Conservation (phyloP, 2,329 filamentous ascomycete genomes). For the Thermothelomyces thermophilus region DNA sequence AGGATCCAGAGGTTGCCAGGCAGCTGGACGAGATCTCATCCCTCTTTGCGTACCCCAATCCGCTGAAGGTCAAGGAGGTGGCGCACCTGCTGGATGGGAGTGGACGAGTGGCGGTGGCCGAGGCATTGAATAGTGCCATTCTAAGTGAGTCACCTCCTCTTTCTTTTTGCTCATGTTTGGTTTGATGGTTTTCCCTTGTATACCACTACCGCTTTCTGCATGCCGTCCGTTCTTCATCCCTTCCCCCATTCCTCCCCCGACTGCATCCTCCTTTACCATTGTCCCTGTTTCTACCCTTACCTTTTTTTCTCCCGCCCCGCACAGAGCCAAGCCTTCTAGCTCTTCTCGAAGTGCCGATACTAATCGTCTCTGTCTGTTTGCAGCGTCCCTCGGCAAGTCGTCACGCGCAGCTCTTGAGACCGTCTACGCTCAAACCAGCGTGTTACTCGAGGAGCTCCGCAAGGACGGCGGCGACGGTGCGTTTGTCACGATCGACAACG, state of each 20-base stretch:
- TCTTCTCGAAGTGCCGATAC: background rate
- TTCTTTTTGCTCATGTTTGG: background rate
- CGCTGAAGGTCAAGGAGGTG: conserved; percentile 65
- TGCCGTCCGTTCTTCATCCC: too few species aligned
- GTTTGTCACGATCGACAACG: conserved; percentile 60
- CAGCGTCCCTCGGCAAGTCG: background rate
- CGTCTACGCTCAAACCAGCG: conserved; percentile 78
- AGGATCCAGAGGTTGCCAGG: conserved; percentile 61
- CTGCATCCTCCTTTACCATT: too few species aligned
- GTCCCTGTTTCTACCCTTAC: too few species aligned
- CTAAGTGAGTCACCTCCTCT: conserved; percentile 54
- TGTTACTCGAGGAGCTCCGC: conserved; percentile 74
- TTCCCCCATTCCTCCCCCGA: too few species aligned
- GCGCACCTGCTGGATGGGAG: conserved; percentile 70
- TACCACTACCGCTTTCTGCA: background rate
- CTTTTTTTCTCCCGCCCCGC: too few species aligned
- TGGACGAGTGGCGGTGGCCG: conserved; percentile 72
- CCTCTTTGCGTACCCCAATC: conserved; percentile 79
- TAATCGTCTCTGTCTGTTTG: background rate
- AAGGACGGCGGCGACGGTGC: conserved; percentile 74
- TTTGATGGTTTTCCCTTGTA: too few species aligned
- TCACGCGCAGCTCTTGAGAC: conserved; percentile 53
- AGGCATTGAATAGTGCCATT: conserved; percentile 91
- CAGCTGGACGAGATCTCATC: conserved; percentile 81
- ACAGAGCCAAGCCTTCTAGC: too few species aligned